Percentiles rank a stretch among this genome's conserved stretches.
These are phyloP conservation scores for Porphyrellus cyaneotinctus DNA, from an alignment of 768 basidiomycete genomes.

Conservation along the genomic window DNA sequence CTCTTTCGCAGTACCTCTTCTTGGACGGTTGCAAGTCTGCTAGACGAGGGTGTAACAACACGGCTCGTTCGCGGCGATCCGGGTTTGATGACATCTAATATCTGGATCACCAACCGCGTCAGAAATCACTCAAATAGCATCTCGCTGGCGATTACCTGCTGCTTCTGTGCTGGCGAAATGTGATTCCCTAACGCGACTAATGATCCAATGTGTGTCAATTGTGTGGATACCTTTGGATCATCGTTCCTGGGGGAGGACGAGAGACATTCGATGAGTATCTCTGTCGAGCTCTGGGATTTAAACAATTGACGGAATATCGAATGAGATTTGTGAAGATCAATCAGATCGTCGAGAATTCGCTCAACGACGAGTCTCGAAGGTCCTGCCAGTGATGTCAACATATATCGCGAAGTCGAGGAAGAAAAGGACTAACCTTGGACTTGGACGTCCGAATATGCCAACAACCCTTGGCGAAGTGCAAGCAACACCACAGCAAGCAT, in stretches of 20 bases:
- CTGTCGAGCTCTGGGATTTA: conserved; percentile 65
- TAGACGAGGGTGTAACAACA: background rate
- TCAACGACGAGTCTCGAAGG: conserved; percentile 19
- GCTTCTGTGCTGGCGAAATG: conserved; percentile 63
- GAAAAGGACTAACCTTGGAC: conserved; percentile 11
- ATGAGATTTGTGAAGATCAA: conserved; percentile 62
- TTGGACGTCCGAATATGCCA: conserved; percentile 26
- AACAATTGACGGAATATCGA: conserved; percentile 69
- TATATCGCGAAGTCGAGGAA: background rate
- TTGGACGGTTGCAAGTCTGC: conserved; percentile 21
- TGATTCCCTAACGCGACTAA: conserved; percentile 62
- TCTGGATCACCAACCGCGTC: conserved; percentile 31
- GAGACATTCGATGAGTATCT: conserved; percentile 63
- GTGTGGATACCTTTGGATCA: conserved; percentile 47
- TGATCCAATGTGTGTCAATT: conserved; percentile 65
- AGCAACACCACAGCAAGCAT: conserved; percentile 71
- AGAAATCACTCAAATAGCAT: conserved; percentile 1
- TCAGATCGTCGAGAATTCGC: conserved; percentile 58
- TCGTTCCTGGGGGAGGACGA: conserved; percentile 36
- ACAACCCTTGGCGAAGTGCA: conserved; percentile 58
- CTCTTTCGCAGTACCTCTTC: conserved; percentile 53
- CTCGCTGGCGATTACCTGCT: conserved; percentile 50
- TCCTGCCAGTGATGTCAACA: conserved; percentile 14
- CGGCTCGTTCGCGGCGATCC: conserved; percentile 6
- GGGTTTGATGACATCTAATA: conserved; percentile 53